A percentile compares a stretch with the other conserved stretches of the same genome.
These are phyloP conservation scores for Chaetothyriales sp. DNA, from an alignment of 2,329 filamentous ascomycete species.

Conservation along the genomic window DNA sequence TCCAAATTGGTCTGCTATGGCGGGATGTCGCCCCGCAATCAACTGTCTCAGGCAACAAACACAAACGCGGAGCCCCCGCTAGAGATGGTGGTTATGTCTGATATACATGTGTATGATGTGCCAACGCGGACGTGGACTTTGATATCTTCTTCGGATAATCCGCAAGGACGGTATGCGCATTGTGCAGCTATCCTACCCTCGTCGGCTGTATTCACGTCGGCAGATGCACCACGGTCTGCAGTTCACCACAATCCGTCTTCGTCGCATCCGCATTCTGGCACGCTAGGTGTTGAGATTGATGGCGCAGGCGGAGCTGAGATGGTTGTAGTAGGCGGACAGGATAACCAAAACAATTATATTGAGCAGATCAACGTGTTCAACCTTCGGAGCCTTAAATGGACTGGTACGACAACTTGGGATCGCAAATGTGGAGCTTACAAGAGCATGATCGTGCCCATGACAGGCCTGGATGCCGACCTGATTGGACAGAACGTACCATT, in stretches of 20 bases:
- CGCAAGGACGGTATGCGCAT: constrained; percentile 90
- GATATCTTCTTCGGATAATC: constrained; percentile 60
- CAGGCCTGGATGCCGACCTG: constrained; percentile 24
- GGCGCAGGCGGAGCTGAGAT: constrained; percentile 89
- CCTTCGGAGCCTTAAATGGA: constrained; percentile 87
- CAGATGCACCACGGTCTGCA: constrained; percentile 69
- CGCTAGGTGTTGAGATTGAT: constrained; percentile 77
- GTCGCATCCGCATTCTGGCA: constrained; percentile 71
- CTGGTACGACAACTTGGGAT: constrained; percentile 69
- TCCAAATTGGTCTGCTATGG: constrained; percentile 96
- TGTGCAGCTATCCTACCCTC: constrained; percentile 88
- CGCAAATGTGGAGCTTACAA: constrained; percentile 93
- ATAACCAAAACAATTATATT: constrained; percentile 96
- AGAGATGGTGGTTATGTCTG: constrained; percentile 93
- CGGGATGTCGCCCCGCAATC: constrained; percentile 60
- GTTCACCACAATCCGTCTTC: constrained; percentile 79
- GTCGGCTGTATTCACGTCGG: constrained; percentile 71
- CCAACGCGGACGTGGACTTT: constrained; percentile 71
- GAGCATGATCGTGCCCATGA: constrained; percentile 78
- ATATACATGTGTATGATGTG: constrained; percentile 91
- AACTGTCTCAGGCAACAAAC: constrained; percentile 20
- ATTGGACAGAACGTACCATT: constrained; percentile 15
- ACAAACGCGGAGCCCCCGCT: constrained; percentile 49
- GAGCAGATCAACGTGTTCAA: constrained; percentile 99
- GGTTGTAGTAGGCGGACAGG: constrained; percentile 92